phyloP scores from a whole-genome alignment of 306 rosid species.

The Argentina anserina region DNA sequence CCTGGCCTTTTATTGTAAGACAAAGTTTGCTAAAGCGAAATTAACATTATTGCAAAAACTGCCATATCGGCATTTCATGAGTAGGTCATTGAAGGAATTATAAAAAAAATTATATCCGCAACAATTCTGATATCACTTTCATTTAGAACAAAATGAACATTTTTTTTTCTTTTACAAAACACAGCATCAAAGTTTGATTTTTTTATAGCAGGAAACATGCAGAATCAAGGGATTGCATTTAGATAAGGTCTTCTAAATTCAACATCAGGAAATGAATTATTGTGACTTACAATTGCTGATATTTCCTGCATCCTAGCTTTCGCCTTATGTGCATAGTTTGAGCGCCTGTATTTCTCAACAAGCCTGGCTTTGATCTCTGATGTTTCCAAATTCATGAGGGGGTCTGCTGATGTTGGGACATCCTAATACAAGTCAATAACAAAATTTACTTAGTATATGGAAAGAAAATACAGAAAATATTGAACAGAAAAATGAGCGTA shows the following conservation, averaged over 20 bases:
- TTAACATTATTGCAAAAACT: background rate
- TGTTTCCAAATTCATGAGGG: conserved; percentile 74
- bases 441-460: background rate
- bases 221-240: background rate
- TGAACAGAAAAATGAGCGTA: background rate
- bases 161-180: background rate
- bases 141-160: background rate
- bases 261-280: background rate
- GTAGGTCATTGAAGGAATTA: too few relatives aligned
- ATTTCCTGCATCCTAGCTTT: conserved; percentile 61
- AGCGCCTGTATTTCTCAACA: conserved; percentile 67
- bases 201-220: background rate
- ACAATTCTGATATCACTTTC: background rate
- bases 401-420: conserved; percentile 65
- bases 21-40: background rate
- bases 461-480: background rate
- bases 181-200: background rate
- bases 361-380: conserved; percentile 74
- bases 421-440: conserved; percentile 42
- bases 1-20: background rate
- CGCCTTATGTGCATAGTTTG: conserved; percentile 51
- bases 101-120: background rate
- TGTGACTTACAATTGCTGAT: conserved; percentile 49
- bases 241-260: background rate
- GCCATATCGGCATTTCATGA: background rate